Conservation (phyloP, 768 basidiomycete species). For the Russula brevipes region DNA sequence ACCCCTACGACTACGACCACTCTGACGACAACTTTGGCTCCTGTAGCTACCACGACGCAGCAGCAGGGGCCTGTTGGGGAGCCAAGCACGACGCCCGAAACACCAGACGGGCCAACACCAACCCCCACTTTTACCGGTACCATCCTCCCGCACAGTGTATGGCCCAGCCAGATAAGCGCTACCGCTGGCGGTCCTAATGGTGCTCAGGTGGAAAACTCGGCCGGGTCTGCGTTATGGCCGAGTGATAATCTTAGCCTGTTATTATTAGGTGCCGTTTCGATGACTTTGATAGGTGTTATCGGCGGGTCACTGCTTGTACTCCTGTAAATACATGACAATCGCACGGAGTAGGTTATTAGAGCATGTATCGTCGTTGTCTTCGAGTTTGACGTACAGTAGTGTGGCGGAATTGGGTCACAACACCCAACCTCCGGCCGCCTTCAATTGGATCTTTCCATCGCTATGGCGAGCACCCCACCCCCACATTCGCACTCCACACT, state of each 20-base stretch:
- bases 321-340: background rate
- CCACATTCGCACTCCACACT: background rate
- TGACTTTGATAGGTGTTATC: background rate
- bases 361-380: background rate
- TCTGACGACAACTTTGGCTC: slow-evolving; percentile 22
- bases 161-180: slow-evolving; percentile 29
- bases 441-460: background rate
- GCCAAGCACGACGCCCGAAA: slow-evolving; percentile 36
- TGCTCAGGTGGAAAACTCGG: background rate
- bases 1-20: slow-evolving; percentile 28
- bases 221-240: background rate
- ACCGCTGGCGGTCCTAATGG: slow-evolving; percentile 26
- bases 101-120: slow-evolving; percentile 26
- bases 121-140: slow-evolving; percentile 29
- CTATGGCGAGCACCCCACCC: slow-evolving; percentile 12
- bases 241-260: background rate
- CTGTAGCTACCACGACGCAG: slow-evolving; percentile 10
- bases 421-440: no score
- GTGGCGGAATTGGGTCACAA: no score
- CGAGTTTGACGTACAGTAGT: no score
- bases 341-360: background rate
- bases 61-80: slow-evolving; percentile 52
- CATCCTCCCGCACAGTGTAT: slow-evolving; percentile 32
- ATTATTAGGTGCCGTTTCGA: slow-evolving; percentile 2
- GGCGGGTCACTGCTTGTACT: background rate